Evolutionary conservation across 495 filamentous ascomycete species (phyloP).

Genomic region (Ramalina intermedia): DNA sequence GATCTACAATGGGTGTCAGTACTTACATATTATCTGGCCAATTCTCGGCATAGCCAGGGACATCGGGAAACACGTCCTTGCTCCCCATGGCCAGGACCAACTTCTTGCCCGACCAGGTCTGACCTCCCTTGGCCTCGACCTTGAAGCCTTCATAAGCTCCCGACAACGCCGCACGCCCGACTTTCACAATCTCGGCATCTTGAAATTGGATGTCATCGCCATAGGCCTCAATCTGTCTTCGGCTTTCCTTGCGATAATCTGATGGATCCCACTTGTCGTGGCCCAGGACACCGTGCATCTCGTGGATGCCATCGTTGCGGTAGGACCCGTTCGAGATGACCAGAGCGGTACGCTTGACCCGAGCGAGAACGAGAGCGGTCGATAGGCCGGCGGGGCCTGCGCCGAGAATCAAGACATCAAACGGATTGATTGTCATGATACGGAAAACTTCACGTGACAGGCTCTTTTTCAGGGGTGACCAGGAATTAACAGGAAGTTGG

Average conservation of each 20-base stretch:
- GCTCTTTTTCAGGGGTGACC: too few relatives aligned
- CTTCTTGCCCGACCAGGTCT: conserved; percentile 24
- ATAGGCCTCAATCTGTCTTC: conserved; percentile 21
- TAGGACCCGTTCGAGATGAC: conserved; percentile 19
- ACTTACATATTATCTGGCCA: conserved; percentile 21
- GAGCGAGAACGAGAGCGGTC: conserved; percentile 25
- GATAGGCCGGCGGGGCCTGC: conserved; percentile 34
- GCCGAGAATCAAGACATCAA: conserved; percentile 35
- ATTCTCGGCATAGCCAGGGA: conserved; percentile 22
- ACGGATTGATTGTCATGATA: not conserved
- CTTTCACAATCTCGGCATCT: conserved; percentile 9
- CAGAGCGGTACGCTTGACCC: conserved; percentile 24
- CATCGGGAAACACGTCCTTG: conserved; percentile 22
- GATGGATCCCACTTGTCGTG: conserved; percentile 31
- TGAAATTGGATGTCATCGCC: conserved; percentile 23
- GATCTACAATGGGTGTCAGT: not conserved
- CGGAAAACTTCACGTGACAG: too few relatives aligned
- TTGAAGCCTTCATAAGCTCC: conserved; percentile 16
- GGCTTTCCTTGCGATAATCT: conserved; percentile 19
- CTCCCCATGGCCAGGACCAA: conserved; percentile 32
- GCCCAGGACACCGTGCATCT: conserved; percentile 9
- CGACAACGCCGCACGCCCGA: conserved; percentile 11
- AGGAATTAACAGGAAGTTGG: too few relatives aligned
- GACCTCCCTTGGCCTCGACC: conserved; percentile 15
- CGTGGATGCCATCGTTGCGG: conserved; percentile 11